Conservation (phyloP, 345 rosid genomes). For the Camelina neglecta region DNA sequence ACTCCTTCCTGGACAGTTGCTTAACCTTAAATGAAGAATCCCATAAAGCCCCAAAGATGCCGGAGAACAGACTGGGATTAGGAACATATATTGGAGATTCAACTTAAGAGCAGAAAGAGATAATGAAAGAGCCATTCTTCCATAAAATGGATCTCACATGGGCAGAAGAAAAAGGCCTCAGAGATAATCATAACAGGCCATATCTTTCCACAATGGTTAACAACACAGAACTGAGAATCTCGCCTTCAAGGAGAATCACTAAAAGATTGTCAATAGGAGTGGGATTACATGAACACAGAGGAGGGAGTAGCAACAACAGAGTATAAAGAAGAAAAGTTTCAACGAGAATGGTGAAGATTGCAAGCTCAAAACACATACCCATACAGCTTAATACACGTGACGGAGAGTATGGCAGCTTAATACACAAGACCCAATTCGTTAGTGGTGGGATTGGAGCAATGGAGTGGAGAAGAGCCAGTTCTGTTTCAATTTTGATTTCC, state of each 20-base stretch:
- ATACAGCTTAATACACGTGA: slow-evolving; percentile 63
- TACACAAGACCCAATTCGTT: too few relatives aligned
- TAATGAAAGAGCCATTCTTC: too few relatives aligned
- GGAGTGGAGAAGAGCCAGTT: too few relatives aligned
- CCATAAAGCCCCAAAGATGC: too few relatives aligned
- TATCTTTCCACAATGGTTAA: slow-evolving; percentile 50
- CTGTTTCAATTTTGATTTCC: too few relatives aligned
- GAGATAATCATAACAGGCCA: slow-evolving; percentile 34
- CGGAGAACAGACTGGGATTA: too few relatives aligned
- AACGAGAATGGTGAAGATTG: slow-evolving; percentile 44
- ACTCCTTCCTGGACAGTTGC: too few relatives aligned
- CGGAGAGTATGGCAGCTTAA: slow-evolving; percentile 50
- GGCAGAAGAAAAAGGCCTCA: slow-evolving; percentile 36
- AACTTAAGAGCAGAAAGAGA: too few relatives aligned
- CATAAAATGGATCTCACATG: slow-evolving; percentile 58
- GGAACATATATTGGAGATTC: too few relatives aligned
- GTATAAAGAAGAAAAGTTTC: slow-evolving; percentile 47
- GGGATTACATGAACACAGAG: slow-evolving; percentile 58
- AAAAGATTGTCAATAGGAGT: slow-evolving; percentile 67
- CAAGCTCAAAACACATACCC: slow-evolving; percentile 40
- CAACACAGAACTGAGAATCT: slow-evolving; percentile 40
- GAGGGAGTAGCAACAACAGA: slow-evolving; percentile 31
- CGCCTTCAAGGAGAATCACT: slow-evolving; percentile 42
- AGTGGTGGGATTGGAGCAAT: too few relatives aligned
- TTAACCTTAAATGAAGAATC: too few relatives aligned